Conservation (phyloP, 2,329 filamentous ascomycete genomes). For the Stachybotrys elegans region DNA sequence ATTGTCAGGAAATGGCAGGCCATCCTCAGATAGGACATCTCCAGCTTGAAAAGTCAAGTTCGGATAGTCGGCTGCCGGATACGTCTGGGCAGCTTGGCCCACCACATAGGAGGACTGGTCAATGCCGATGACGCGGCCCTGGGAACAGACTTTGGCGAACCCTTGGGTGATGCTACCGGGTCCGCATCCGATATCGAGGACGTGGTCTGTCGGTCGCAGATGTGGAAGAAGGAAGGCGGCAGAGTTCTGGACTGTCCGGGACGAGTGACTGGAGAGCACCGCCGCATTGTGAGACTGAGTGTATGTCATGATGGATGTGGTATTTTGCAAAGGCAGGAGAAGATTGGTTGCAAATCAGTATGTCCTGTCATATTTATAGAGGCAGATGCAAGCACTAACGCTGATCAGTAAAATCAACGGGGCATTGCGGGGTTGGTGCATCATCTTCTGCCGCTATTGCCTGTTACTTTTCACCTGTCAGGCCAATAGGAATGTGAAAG, state of each 20-base stretch:
- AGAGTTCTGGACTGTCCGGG: conserved; percentile 36
- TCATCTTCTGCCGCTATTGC: too few species aligned
- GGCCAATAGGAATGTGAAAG: too few species aligned
- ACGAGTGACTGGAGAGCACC: conserved; percentile 30
- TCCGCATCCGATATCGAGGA: conserved; percentile 45
- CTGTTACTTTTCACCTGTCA: too few species aligned
- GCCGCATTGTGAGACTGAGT: conserved; percentile 33
- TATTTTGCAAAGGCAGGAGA: too few species aligned
- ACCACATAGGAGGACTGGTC: conserved; percentile 20
- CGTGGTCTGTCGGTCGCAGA: conserved; percentile 28
- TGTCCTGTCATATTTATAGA: too few species aligned
- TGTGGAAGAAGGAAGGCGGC: conserved; percentile 35
- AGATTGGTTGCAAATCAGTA: too few species aligned
- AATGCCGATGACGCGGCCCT: conserved; percentile 25
- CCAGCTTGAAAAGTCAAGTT: conserved; percentile 20
- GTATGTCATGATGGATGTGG: conserved; percentile 15
- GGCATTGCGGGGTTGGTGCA: too few species aligned
- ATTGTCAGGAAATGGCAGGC: conserved; percentile 29
- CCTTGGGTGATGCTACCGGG: conserved; percentile 42
- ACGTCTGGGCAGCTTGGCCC: conserved; percentile 8
- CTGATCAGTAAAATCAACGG: too few species aligned
- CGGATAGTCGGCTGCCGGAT: background rate
- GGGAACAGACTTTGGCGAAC: conserved; percentile 28
- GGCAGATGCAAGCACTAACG: too few species aligned
- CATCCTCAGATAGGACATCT: conserved; percentile 22